Conservation (phyloP, 495 filamentous ascomycete species). For the Wilcoxina mikolae region DNA sequence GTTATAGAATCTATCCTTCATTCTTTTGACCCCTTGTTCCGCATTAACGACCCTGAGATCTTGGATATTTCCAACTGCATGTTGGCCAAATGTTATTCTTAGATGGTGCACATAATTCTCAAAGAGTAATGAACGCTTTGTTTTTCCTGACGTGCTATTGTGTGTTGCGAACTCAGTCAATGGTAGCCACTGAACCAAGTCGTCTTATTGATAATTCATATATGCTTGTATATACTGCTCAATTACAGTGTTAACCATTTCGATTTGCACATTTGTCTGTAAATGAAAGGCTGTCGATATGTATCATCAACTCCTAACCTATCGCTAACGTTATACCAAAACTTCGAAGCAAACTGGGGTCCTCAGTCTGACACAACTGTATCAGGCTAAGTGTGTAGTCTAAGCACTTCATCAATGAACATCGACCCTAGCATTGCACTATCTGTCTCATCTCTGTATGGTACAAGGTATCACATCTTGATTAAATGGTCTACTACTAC, state of each 20-base stretch:
- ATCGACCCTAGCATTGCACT: too few relatives aligned
- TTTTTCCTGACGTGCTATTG: constrained; percentile 5
- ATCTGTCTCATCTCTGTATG: too few relatives aligned
- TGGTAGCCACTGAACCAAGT: constrained; percentile 10
- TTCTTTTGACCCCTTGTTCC: too few relatives aligned
- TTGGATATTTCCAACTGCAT: too few relatives aligned
- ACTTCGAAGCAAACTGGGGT: constrained; percentile 4
- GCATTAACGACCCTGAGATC: too few relatives aligned
- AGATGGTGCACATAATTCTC: too few relatives aligned
- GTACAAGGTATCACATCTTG: too few relatives aligned
- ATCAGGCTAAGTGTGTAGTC: constrained; percentile 1
- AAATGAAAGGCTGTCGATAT: constrained; percentile 12
- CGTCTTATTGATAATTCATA: constrained; percentile 11
- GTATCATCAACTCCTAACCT: not conserved
- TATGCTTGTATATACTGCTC: constrained; percentile 16
- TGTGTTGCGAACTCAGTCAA: constrained; percentile 28
- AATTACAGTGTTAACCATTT: constrained; percentile 11
- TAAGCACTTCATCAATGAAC: too few relatives aligned
- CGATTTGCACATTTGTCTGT: constrained; percentile 16
- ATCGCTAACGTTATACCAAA: constrained; percentile 3
- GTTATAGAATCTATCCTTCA: too few relatives aligned
- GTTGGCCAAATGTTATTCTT: too few relatives aligned
- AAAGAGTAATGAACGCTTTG: too few relatives aligned
- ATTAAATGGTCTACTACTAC: too few relatives aligned
- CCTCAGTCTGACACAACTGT: constrained; percentile 10